Percentiles rank a stretch among this genome's conserved stretches.
Evolutionary conservation across 768 basidiomycete genomes (phyloP).

Genomic region (Daedaleopsis sinensis): DNA sequence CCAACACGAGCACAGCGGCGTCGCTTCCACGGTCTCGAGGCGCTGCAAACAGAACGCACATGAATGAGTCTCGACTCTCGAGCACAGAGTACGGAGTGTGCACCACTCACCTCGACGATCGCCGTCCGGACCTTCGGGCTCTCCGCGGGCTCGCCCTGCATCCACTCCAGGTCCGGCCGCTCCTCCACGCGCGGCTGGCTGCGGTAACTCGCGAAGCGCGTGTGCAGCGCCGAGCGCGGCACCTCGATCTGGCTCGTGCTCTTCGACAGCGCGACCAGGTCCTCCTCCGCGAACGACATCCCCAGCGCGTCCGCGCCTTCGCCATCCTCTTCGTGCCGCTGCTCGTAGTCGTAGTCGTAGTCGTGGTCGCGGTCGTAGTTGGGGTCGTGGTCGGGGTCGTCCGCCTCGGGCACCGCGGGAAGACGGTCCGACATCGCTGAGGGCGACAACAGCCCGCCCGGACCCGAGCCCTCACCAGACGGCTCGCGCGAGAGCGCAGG

Average conservation of each 20-base stretch:
- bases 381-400: not conserved
- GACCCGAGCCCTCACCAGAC: constrained; percentile 8
- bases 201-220: constrained; percentile 39
- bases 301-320: constrained; percentile 44
- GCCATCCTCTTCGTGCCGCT: not conserved
- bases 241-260: constrained; percentile 73
- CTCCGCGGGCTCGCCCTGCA: constrained; percentile 41
- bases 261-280: constrained; percentile 73
- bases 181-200: constrained; percentile 29
- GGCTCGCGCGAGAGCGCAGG: constrained; percentile 7
- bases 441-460: constrained; percentile 38
- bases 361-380: not conserved
- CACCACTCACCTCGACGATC: constrained; percentile 66
- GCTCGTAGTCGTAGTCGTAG: not conserved
- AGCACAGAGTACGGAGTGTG: not conserved
- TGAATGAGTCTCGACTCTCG: constrained; percentile 6
- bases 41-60: constrained; percentile 47
- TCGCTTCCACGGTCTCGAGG: constrained; percentile 69
- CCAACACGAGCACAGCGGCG: constrained; percentile 71
- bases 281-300: constrained; percentile 62
- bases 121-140: constrained; percentile 57
- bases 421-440: constrained; percentile 58
- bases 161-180: constrained; percentile 47
- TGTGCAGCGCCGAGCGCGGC: constrained; percentile 38
- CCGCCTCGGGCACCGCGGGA: constrained; percentile 55